Base-by-base conservation (phyloP, 2,329 filamentous ascomycete species). In the Cladobotryum protrusum region DNA sequence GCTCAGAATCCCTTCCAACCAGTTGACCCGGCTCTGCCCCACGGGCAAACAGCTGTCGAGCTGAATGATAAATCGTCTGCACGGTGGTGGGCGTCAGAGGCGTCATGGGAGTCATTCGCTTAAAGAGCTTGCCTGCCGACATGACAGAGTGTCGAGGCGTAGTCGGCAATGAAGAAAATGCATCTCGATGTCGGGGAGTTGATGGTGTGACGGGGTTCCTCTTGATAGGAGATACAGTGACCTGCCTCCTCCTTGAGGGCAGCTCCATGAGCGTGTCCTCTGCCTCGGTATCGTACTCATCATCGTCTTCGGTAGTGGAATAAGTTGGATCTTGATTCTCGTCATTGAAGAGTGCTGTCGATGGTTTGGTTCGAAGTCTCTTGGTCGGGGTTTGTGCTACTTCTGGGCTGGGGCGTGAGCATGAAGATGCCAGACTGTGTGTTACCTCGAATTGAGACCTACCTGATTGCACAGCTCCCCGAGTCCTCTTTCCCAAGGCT, bases 131-230 rank as follows among this genome's bases (percentile, higher is more conserved):
- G 55, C 85, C 87, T 34, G 80, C 79, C 12, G 91, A 82, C 71
- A 88, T 85, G 52, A 96, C 85, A 50, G 88, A 82, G 66, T 95
- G 90, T 52, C 88, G 83, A 40, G 92, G 92, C 5, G 92, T 96
- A 48, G 85, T 77, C 3, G 87, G 86, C 17, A 83, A 77, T 55
- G 81, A 78, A 46, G 81, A 79, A 52, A 92, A 77, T 43, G 80
- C 89, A 81, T 96, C 86, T 67, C 87, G 82, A 63, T 89, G 87
- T 57, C 89, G 79, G 20, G 87, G 84, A 11, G 88, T 91, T 18
- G 81, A 81, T 1, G 88, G 88, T 2, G 84, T 87, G 45, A 83
- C 73, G 13, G 81, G 80, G 43, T 70, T 79, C 62, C 73, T 66
- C 47, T 65, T 68, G 18, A 56, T 57, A 13, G 65, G 59, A n/a